A percentile compares a stretch with the other conserved stretches of the same genome.
These are phyloP conservation scores for Hypsizygus ulmarius DNA, from an alignment of 1,284 basidiomycete genomes.

Conservation along the genomic window DNA sequence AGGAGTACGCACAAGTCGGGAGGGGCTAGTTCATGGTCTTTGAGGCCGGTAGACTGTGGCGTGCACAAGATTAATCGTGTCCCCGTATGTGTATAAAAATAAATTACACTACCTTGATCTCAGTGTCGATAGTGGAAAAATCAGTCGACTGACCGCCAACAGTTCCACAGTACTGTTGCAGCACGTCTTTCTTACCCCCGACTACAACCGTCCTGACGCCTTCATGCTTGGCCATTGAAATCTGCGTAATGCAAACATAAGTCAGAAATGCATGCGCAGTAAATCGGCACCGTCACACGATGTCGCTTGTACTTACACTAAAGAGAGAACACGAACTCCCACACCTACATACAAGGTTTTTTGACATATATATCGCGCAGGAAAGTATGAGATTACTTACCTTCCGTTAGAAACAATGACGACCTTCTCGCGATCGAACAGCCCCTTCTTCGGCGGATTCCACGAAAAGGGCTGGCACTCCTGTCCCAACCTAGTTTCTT, in stretches of 20 bases:
- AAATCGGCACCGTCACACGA: too few species aligned
- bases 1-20: constrained; percentile 51
- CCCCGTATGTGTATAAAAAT: constrained; percentile 2
- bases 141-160: constrained; percentile 60
- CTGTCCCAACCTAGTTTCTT: constrained; percentile 43
- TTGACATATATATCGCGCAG: not conserved
- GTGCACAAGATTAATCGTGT: not conserved
- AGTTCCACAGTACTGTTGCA: constrained; percentile 59
- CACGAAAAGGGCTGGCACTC: constrained; percentile 55
- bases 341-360: constrained; percentile 26
- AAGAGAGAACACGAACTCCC: constrained; percentile 59
- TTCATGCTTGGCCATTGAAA: constrained; percentile 59
- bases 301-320: constrained; percentile 36
- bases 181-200: constrained; percentile 47
- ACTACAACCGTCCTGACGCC: constrained; percentile 55
- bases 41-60: constrained; percentile 45
- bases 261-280: too few species aligned
- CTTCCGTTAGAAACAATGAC: constrained; percentile 58
- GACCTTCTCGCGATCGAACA: constrained; percentile 52
- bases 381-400: constrained; percentile 14
- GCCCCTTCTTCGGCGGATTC: constrained; percentile 39
- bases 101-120: constrained; percentile 45
- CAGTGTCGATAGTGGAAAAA: constrained; percentile 55
- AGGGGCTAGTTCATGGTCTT: constrained; percentile 55
- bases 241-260: constrained; percentile 29